Base-by-base conservation (phyloP, 2,329 filamentous ascomycete genomes). In the Fusarium illudens region DNA sequence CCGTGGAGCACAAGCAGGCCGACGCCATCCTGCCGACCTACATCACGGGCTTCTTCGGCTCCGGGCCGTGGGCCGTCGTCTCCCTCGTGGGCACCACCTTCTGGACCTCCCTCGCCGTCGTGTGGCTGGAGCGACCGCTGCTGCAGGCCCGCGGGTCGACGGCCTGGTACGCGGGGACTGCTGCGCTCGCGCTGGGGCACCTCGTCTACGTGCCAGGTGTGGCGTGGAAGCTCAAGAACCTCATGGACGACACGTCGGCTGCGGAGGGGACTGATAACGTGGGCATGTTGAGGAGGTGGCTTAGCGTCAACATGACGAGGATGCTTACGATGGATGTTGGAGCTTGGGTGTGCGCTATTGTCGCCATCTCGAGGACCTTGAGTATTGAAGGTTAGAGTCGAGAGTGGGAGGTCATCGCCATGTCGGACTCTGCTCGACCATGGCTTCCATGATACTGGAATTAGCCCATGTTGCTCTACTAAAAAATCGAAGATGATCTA, bases 1-100 rank as follows among this genome's bases (percentile, higher is more conserved):
- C 73, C 29, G 68, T 77, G 19, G 59, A 68, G 20, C 71, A 75
- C 36, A 55, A 72, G 27, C 70, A 73, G 25, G 74, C 75, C 67
- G 77, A 81, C 67, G 63, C 71, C 13, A 64, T 83, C 13, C 75
- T 84, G 5, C 83, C 83, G 0, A 66, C 74, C 4, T 85, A 82
- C 75, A 85, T 82, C 71, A 68, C 68, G 4, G 60, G 67, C 34
- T 81, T 83, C 65, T 83, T 84, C 76, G 65, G 53, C n/a, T 65
- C 63, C 15, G 79, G 78, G 25, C 68, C 80, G 3, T 64, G 65
- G 33, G 69, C 73, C 3, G 79, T 82, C 2, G 54, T 82, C 12
- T 72, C 61, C 2, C 74, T 80, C 56, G 63, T 82, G 9, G 73
- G 72, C 7, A 55, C 75, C 12, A 84, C 82, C 4, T 68, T 76